A percentile compares a stretch with the other conserved stretches of the same genome.
These are phyloP conservation scores for Yamadazyma diddensiae DNA, from an alignment of 1,139 yeast genomes.

Conservation along the genomic window DNA sequence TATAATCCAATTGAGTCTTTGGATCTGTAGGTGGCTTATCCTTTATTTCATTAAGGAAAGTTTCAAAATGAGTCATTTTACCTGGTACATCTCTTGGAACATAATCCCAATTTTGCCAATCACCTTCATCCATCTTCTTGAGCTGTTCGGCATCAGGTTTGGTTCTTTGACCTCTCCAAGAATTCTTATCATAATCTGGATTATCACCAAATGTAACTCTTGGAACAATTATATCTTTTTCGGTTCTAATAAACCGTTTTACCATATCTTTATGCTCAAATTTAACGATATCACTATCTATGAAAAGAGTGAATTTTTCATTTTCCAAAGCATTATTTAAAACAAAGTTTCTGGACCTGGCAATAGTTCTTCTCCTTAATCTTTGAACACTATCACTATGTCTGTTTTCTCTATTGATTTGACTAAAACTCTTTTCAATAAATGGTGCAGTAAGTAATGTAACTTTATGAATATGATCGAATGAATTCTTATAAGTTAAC, in stretches of 20 bases:
- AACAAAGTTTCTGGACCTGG: constrained; percentile 35
- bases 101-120: constrained; percentile 34
- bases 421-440: constrained; percentile 22
- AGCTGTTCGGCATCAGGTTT: constrained; percentile 33
- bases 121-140: constrained; percentile 26
- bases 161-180: constrained; percentile 47
- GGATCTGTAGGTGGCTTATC: constrained; percentile 16
- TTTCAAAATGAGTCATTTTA: constrained; percentile 31
- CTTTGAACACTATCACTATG: constrained; percentile 32
- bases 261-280: constrained; percentile 28
- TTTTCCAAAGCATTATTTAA: constrained; percentile 23
- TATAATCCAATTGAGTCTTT: constrained; percentile 14
- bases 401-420: constrained; percentile 22
- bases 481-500: constrained; percentile 2
- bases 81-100: constrained; percentile 35
- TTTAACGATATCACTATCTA: constrained; percentile 42
- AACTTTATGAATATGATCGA: constrained; percentile 17
- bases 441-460: constrained; percentile 33
- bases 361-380: constrained; percentile 30
- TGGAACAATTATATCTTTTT: constrained; percentile 41
- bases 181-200: constrained; percentile 40
- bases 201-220: constrained; percentile 27
- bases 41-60: constrained; percentile 16
- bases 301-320: constrained; percentile 39
- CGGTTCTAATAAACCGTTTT: constrained; percentile 27